Conservation (phyloP, 495 filamentous ascomycete species). For the Aspergillus incahuasiensis region DNA sequence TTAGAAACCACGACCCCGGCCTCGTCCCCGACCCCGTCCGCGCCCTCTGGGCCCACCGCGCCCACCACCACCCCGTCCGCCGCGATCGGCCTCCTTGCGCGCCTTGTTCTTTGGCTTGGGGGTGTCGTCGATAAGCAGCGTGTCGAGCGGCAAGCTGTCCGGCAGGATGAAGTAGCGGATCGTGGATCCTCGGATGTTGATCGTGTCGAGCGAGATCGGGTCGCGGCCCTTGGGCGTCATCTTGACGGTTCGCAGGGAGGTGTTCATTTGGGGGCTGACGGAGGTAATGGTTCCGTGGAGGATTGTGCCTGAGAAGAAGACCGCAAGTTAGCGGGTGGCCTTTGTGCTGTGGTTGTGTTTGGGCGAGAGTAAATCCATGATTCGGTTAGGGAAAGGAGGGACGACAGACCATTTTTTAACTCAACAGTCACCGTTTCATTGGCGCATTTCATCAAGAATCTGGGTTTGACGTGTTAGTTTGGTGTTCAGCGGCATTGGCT, state of each 20-base stretch:
- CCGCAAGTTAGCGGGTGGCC: background rate
- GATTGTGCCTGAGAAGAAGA: conserved; percentile 64
- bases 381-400: background rate
- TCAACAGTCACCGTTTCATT: conserved; percentile 98
- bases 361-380: background rate
- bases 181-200: conserved; percentile 90
- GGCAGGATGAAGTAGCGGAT: conserved; percentile 94
- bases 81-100: conserved; percentile 80
- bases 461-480: conserved; percentile 33
- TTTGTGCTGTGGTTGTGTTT: background rate
- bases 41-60: conserved; percentile 46
- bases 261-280: conserved; percentile 97
- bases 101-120: conserved; percentile 99
- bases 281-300: conserved; percentile 92
- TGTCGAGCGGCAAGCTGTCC: conserved; percentile 90
- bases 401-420: conserved; percentile 84
- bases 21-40: conserved; percentile 56
- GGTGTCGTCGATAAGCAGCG: conserved; percentile 88
- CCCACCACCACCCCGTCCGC: conserved; percentile 57
- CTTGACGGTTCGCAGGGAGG: conserved; percentile 85
- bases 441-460: conserved; percentile 97
- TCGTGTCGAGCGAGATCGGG: conserved; percentile 81
- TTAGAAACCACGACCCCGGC: conserved; percentile 61
- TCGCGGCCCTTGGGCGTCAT: conserved; percentile 88
- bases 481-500: background rate